Percentiles rank a stretch among this genome's conserved stretches.
Evolutionary conservation across 108 stramenopile species (phyloP).

Genomic region (Phaeodactylum tricornutum): DNA sequence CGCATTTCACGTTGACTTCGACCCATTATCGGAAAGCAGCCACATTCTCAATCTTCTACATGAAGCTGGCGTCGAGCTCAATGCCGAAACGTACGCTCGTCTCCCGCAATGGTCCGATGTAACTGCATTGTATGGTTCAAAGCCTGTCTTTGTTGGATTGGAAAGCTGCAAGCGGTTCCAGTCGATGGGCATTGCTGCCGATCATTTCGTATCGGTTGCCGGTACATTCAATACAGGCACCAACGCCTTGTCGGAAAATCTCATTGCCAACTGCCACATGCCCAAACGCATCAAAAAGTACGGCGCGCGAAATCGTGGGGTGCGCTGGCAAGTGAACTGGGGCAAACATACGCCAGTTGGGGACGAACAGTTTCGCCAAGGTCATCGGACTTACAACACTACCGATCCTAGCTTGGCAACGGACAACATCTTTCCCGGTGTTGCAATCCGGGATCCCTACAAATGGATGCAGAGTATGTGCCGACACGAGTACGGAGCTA

Average conservation of each 20-base stretch:
- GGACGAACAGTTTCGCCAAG: slow-evolving; percentile 22
- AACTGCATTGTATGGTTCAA: slow-evolving; percentile 26
- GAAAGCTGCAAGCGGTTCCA: slow-evolving; percentile 14
- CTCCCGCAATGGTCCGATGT: slow-evolving; percentile 45
- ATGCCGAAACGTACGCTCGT: not conserved
- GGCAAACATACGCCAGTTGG: slow-evolving; percentile 78
- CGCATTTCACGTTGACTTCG: not conserved
- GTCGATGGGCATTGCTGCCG: not conserved
- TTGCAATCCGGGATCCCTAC: slow-evolving; percentile 45
- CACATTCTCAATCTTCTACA: not conserved
- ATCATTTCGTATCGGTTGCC: slow-evolving; percentile 18
- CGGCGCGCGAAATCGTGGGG: slow-evolving; percentile 18
- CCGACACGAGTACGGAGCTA: slow-evolving; percentile 47
- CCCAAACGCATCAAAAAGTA: slow-evolving; percentile 21
- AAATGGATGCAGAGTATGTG: slow-evolving; percentile 78
- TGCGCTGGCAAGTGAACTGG: slow-evolving; percentile 27
- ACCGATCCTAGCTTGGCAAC: slow-evolving; percentile 23
- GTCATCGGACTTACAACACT: slow-evolving; percentile 33
- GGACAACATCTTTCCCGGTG: slow-evolving; percentile 20
- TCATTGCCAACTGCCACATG: slow-evolving; percentile 52
- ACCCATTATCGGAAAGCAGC: not conserved
- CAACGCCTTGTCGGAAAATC: slow-evolving; percentile 51
- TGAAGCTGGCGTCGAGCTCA: slow-evolving; percentile 4
- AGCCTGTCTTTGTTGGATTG: slow-evolving; percentile 20
- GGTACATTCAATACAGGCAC: slow-evolving; percentile 87